These are phyloP conservation scores for Rhododendron ovatum DNA, from an alignment of 148 eudicot species.

Conservation along the genomic window DNA sequence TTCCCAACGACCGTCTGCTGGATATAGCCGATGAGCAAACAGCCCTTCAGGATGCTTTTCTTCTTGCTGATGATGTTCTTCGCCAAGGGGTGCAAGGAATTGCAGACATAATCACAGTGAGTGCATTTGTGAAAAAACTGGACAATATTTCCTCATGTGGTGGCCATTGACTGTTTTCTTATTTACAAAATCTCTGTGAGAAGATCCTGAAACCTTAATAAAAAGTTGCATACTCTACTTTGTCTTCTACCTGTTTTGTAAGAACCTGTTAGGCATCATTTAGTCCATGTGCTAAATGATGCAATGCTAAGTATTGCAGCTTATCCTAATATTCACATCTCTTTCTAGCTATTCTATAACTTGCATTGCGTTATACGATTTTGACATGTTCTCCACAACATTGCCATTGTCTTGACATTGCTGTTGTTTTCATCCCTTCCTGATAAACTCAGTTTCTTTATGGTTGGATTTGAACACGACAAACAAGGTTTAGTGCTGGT, in stretches of 20 bases:
- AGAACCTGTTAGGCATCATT: not conserved
- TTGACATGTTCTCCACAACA: not conserved
- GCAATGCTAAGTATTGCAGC: not conserved
- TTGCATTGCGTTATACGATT: not conserved
- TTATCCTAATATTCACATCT: not conserved
- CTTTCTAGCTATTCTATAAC: not conserved
- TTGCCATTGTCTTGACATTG: not conserved
- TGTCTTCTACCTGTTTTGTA: not conserved
- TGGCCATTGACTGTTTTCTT: not conserved
- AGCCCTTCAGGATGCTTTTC: constrained; percentile 94
- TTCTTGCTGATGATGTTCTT: constrained; percentile 95
- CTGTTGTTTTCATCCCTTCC: not conserved
- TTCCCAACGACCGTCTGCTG: constrained; percentile 92
- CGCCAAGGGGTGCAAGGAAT: constrained; percentile 99
- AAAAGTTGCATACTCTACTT: not conserved
- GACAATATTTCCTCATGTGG: not conserved
- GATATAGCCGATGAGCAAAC: constrained; percentile 96
- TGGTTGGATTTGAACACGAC: not conserved
- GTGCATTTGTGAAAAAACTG: constrained; percentile 13
- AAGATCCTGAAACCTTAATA: not conserved
- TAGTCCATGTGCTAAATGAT: not conserved
- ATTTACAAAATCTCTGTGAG: not conserved
- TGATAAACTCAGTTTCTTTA: not conserved
- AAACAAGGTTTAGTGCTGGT: not conserved
- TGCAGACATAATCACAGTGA: constrained; percentile 91